These are phyloP conservation scores for Pichia membranifaciens DNA, from an alignment of 805 yeast genomes.

Conservation along the genomic window DNA sequence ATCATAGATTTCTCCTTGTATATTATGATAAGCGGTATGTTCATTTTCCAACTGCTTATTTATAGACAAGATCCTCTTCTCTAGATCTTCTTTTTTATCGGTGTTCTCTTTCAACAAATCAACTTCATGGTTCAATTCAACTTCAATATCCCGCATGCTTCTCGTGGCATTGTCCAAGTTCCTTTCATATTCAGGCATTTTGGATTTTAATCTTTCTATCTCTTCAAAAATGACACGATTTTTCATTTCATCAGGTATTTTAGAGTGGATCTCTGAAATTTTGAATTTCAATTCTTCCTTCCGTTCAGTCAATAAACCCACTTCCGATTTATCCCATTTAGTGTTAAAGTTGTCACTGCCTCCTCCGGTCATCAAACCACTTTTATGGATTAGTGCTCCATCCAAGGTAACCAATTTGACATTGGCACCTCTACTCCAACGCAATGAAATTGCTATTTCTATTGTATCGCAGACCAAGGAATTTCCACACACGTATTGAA, in stretches of 20 bases:
- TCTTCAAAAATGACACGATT: constrained; percentile 56
- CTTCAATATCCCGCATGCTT: constrained; percentile 28
- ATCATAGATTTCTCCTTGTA: constrained; percentile 43
- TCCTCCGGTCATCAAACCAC: constrained; percentile 95
- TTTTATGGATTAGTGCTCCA: constrained; percentile 77
- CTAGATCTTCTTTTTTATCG: constrained; percentile 9
- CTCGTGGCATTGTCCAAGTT: constrained; percentile 24
- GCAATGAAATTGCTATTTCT: constrained; percentile 59
- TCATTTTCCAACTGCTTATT: constrained; percentile 26
- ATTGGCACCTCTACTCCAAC: constrained; percentile 56
- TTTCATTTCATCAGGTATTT: constrained; percentile 47
- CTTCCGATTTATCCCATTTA: constrained; percentile 72
- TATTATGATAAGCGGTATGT: constrained; percentile 14
- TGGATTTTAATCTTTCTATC: constrained; percentile 39
- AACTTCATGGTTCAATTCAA: constrained; percentile 49
- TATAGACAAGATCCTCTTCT: constrained; percentile 20
- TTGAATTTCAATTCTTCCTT: constrained; percentile 47
- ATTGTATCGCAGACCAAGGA: constrained; percentile 72
- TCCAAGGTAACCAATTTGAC: constrained; percentile 73
- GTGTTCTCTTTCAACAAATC: constrained; percentile 20
- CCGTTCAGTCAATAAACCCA: constrained; percentile 43
- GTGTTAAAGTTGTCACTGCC: constrained; percentile 41
- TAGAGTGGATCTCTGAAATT: constrained; percentile 36
- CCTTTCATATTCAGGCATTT: constrained; percentile 27
- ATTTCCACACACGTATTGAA: constrained; percentile 73